Percentiles rank a stretch among this genome's conserved stretches.
These are phyloP conservation scores for Phytophthora tubulina DNA, from an alignment of 352 stramenopile species.

Conservation along the genomic window DNA sequence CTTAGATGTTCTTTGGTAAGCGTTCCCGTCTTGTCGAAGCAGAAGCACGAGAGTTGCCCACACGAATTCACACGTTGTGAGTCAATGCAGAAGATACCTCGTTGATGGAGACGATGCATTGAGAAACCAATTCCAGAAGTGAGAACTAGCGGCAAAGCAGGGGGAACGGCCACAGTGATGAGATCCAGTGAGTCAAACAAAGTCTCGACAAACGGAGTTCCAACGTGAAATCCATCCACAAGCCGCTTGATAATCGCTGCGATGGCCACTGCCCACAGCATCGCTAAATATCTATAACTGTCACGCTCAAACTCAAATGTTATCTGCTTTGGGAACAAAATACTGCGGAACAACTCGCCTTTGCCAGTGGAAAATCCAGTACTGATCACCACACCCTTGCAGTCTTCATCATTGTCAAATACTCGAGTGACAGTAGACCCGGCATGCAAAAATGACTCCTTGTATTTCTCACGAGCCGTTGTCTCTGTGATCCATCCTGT, in stretches of 20 bases:
- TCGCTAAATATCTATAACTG: slow-evolving; percentile 68
- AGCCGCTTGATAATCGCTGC: slow-evolving; percentile 66
- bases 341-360: slow-evolving; percentile 71
- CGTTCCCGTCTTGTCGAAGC: slow-evolving; percentile 75
- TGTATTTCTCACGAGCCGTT: slow-evolving; percentile 36
- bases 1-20: slow-evolving; percentile 52
- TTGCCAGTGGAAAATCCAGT: slow-evolving; percentile 71
- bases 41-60: slow-evolving; percentile 62
- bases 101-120: slow-evolving; percentile 43
- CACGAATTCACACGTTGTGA: slow-evolving; percentile 61
- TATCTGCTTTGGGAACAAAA: slow-evolving; percentile 66
- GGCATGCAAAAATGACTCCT: slow-evolving; percentile 47
- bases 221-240: slow-evolving; percentile 24
- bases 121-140: slow-evolving; percentile 67
- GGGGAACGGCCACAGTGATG: slow-evolving; percentile 70
- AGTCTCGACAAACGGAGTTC: slow-evolving; percentile 37
- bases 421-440: slow-evolving; percentile 43
- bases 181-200: slow-evolving; percentile 67
- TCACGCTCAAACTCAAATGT: slow-evolving; percentile 73
- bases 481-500: slow-evolving; percentile 37
- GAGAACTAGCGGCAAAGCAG: slow-evolving; percentile 66
- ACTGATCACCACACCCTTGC: slow-evolving; percentile 54
- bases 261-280: slow-evolving; percentile 56
- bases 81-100: slow-evolving; percentile 72
- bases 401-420: slow-evolving; percentile 13